These are phyloP conservation scores for Talaromyces proteolyticus DNA, from an alignment of 495 filamentous ascomycete species.

Conservation along the genomic window DNA sequence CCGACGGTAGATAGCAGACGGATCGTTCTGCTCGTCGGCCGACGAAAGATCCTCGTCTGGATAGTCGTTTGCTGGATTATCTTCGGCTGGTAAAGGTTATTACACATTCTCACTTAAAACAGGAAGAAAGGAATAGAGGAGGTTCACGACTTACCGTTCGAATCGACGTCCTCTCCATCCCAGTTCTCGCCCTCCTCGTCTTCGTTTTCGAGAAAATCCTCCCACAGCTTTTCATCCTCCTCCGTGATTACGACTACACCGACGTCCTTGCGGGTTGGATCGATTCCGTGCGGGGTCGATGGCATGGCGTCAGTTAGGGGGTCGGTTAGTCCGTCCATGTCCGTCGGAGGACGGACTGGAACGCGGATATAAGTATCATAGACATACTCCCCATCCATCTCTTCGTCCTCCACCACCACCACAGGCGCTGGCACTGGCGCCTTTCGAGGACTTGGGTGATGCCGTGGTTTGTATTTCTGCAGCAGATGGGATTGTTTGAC, in stretches of 20 bases:
- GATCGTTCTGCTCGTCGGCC: constrained; percentile 49
- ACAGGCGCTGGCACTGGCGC: neutral
- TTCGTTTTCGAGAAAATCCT: constrained; percentile 46
- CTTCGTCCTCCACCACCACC: neutral
- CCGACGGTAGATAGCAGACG: constrained; percentile 41
- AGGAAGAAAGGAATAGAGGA: constrained; percentile 1
- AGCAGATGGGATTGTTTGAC: too few relatives aligned
- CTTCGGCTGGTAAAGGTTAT: constrained; percentile 45
- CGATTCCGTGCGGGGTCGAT: constrained; percentile 23
- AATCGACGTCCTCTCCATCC: constrained; percentile 57
- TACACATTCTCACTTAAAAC: constrained; percentile 8
- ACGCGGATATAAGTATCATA: constrained; percentile 57
- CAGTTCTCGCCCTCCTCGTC: constrained; percentile 43
- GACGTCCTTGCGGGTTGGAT: constrained; percentile 32
- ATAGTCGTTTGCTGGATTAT: constrained; percentile 62
- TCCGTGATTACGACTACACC: constrained; percentile 54
- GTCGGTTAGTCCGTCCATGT: constrained; percentile 17
- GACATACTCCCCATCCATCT: constrained; percentile 49
- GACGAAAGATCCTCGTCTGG: constrained; percentile 58
- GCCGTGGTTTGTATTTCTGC: constrained; percentile 3
- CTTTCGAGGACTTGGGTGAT: neutral
- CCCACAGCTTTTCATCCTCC: constrained; percentile 54
- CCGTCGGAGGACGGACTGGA: constrained; percentile 21
- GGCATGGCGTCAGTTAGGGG: constrained; percentile 22
- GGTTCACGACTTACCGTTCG: constrained; percentile 41